Percentiles rank a stretch among this genome's conserved stretches.
These are phyloP conservation scores for Dunaliella primolecta DNA, from an alignment of 139 green algal genomes.

Conservation along the genomic window DNA sequence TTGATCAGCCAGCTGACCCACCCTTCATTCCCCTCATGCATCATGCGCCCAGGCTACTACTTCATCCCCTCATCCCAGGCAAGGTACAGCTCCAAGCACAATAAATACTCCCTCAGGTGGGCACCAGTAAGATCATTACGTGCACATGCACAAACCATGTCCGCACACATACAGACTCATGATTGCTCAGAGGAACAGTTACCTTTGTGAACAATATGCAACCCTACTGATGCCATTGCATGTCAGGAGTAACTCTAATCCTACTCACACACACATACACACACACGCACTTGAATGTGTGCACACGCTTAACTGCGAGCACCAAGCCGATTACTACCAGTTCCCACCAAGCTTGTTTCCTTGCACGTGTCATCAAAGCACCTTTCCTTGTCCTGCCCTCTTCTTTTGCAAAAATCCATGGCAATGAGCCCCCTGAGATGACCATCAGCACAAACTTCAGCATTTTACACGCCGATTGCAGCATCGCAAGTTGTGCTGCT, in stretches of 20 bases:
- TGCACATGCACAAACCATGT: background rate
- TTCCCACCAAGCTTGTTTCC: background rate
- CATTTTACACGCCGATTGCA: no score
- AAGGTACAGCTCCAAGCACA: constrained; percentile 24
- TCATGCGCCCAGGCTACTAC: background rate
- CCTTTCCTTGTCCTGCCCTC: background rate
- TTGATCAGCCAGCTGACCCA: no score
- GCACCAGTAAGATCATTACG: background rate
- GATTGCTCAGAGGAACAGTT: background rate
- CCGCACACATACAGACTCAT: background rate
- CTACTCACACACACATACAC: background rate
- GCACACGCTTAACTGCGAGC: background rate
- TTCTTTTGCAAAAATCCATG: background rate
- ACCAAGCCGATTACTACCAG: background rate
- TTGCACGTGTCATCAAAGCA: background rate
- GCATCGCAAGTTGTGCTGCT: background rate
- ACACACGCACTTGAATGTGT: background rate
- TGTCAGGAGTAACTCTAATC: no score
- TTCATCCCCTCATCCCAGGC: background rate
- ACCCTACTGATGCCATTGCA: background rate
- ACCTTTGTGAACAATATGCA: no score
- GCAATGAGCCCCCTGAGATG: no score
- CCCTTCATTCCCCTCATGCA: no score
- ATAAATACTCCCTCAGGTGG: constrained; percentile 12
- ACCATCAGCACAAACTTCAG: no score